A percentile compares a stretch with the other conserved stretches of the same genome.
Conservation (phyloP, 2,329 filamentous ascomycete genomes). For the Neofusicoccum sp. region DNA sequence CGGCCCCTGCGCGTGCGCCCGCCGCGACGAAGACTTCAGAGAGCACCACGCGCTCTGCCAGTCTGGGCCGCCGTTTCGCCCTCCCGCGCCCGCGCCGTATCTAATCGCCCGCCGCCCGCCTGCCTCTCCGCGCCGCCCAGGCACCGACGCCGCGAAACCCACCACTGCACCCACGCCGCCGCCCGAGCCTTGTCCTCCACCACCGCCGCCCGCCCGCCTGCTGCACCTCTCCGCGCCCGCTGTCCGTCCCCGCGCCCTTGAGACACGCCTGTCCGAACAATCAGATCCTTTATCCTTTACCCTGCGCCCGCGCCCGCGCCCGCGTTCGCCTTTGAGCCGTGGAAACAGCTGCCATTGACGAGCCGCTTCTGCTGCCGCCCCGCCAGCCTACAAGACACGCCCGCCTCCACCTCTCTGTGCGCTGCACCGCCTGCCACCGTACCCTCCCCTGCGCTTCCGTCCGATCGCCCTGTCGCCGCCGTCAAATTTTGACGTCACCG, state of each 20-base stretch:
- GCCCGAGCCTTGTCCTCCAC: background rate
- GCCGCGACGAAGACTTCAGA: background rate
- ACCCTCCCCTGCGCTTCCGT: background rate
- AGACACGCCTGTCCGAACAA: background rate
- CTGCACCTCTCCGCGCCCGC: constrained; percentile 5
- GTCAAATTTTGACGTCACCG: background rate
- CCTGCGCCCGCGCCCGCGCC: background rate
- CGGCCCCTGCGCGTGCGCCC: background rate
- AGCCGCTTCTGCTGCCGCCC: background rate
- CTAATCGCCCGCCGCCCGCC: background rate
- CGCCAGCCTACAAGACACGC: constrained; percentile 14
- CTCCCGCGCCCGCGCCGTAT: background rate
- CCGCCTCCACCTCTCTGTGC: background rate
- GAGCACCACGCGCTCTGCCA: background rate
- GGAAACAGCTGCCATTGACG: constrained; percentile 17
- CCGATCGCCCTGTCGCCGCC: background rate
- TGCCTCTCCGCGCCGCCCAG: background rate
- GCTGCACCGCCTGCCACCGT: background rate
- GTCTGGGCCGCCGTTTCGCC: background rate
- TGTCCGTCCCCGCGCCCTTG: background rate
- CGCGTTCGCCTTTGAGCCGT: background rate
- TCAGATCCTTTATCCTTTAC: background rate
- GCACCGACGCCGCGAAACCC: constrained; percentile 7
- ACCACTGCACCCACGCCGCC: background rate
- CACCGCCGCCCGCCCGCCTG: background rate